A percentile compares a stretch with the other conserved stretches of the same genome.
Evolutionary conservation across 2,329 filamentous ascomycete genomes (phyloP).

Genomic region (Aspergillus brasiliensis): DNA sequence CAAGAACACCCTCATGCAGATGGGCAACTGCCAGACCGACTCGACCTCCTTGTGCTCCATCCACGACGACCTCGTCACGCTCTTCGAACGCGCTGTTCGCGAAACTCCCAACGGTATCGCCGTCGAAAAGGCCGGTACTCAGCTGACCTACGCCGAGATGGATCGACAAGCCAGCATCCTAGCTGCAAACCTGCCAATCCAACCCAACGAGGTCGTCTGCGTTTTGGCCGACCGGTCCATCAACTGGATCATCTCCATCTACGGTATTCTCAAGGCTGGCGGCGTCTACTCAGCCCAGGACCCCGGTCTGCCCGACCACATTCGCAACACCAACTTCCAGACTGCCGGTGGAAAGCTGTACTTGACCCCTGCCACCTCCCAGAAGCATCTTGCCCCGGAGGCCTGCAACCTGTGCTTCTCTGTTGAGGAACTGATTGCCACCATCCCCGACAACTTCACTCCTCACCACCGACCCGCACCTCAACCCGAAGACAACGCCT

Average conservation of each 20-base stretch:
- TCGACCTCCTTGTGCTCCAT: conserved; percentile 1
- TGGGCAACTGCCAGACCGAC: conserved; percentile 2
- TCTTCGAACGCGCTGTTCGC: not conserved
- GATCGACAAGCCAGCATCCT: not conserved
- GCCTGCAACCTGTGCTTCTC: no score
- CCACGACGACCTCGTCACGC: conserved; percentile 7
- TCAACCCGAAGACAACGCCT: conserved; percentile 28
- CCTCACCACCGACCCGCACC: no score
- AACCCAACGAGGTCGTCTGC: conserved; percentile 7
- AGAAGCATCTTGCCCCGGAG: no score
- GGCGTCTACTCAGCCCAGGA: conserved; percentile 26
- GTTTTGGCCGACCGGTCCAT: conserved; percentile 21
- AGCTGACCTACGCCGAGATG: conserved; percentile 12
- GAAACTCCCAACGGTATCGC: not conserved
- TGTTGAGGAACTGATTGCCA: no score
- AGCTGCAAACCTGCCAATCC: conserved; percentile 10
- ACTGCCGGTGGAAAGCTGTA: no score
- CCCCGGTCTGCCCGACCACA: not conserved
- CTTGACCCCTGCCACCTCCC: not conserved
- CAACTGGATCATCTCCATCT: conserved; percentile 16
- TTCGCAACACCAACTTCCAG: not conserved
- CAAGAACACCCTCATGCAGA: not conserved
- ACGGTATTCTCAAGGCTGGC: conserved; percentile 10
- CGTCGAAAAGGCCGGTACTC: not conserved
- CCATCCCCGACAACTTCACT: no score